These are phyloP conservation scores for Pisolithus albus DNA, from an alignment of 768 basidiomycete species.

Conservation along the genomic window DNA sequence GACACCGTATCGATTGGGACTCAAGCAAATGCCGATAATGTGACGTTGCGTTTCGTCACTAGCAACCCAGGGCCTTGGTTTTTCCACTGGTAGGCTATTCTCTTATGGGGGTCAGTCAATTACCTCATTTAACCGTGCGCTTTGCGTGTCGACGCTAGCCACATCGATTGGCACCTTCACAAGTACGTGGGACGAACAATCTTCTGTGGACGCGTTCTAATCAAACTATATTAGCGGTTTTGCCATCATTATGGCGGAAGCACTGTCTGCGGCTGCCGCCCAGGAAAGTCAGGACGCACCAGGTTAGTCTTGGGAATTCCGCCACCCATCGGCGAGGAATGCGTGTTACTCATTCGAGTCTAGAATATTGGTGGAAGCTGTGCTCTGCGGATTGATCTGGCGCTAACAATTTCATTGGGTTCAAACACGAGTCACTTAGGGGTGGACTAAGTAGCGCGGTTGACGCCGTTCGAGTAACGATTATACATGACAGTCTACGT, in stretches of 20 bases:
- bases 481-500: too few species aligned
- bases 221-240: constrained; percentile 32
- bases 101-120: background rate
- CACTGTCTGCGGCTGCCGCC: constrained; percentile 2
- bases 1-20: constrained; percentile 36
- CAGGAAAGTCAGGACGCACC: constrained; percentile 8
- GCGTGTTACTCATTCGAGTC: background rate
- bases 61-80: constrained; percentile 44
- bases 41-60: constrained; percentile 54
- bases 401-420: too few species aligned
- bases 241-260: constrained; percentile 14
- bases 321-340: background rate
- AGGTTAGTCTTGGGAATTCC: background rate
- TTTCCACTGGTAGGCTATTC: constrained; percentile 16
- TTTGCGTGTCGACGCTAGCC: constrained; percentile 5
- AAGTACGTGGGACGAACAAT: constrained; percentile 6
- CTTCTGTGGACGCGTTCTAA: background rate
- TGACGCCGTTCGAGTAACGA: too few species aligned
- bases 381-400: background rate
- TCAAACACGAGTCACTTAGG: too few species aligned
- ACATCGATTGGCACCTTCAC: constrained; percentile 16
- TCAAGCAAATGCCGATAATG: constrained; percentile 28
- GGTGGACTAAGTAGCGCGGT: too few species aligned
- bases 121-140: background rate
- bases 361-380: constrained; percentile 12